These are phyloP conservation scores for Alternaria arborescens DNA, from an alignment of 2,329 filamentous ascomycete genomes.

Conservation along the genomic window DNA sequence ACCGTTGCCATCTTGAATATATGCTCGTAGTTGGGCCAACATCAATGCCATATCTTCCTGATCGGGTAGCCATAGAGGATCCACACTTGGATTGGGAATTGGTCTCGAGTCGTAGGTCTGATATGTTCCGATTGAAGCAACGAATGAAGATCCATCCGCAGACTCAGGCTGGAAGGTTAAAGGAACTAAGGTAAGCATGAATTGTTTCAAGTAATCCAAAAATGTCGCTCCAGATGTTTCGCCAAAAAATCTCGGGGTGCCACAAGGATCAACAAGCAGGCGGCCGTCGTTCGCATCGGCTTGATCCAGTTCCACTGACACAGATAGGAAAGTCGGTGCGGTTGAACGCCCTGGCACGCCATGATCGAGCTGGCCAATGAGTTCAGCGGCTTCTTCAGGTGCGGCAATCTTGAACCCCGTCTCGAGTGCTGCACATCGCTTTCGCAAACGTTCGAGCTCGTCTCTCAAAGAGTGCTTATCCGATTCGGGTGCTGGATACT, in stretches of 20 bases:
- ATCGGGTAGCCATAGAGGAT: conserved; percentile 38
- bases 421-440: conserved; percentile 33
- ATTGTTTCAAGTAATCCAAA: conserved; percentile 36
- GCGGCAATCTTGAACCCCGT: conserved; percentile 23
- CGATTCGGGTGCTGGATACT: conserved; percentile 33
- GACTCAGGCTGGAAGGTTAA: conserved; percentile 24
- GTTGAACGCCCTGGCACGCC: conserved; percentile 14
- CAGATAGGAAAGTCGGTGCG: conserved; percentile 18
- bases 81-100: conserved; percentile 33
- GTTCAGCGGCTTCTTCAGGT: conserved; percentile 25
- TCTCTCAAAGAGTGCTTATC: conserved; percentile 28
- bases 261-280: conserved; percentile 30
- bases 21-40: conserved; percentile 31
- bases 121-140: conserved; percentile 34
- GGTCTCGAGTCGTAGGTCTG: conserved; percentile 42
- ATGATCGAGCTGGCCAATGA: conserved; percentile 23
- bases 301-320: conserved; percentile 13
- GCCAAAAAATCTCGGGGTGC: conserved; percentile 30
- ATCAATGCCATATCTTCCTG: conserved; percentile 31
- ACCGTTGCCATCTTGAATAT: conserved; percentile 38
- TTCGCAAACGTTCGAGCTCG: conserved; percentile 34
- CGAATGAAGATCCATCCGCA: conserved; percentile 31
- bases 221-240: conserved; percentile 40
- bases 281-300: conserved; percentile 23
- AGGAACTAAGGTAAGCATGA: conserved; percentile 36